Evolutionary conservation across 768 basidiomycete species (phyloP), one percentile per base, ranked within the genome.

Genomic region (Pluteus cervinus): DNA sequence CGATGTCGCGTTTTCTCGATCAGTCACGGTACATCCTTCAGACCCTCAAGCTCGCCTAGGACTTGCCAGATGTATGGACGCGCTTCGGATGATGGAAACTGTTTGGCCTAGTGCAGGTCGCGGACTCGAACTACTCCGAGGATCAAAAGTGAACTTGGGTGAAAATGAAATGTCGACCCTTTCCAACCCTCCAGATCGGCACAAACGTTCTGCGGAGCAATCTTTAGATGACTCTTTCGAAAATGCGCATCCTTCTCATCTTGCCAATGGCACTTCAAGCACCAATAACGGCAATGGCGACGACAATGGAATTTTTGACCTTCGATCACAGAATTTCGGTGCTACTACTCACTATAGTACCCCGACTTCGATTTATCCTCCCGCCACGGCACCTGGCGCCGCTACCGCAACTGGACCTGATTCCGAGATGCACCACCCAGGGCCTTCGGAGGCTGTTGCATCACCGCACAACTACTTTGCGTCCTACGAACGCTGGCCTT

Each of bases 91-190:
- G 15, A 84, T 88, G 79, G 71, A 76, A 35, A 61, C 71, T 24
- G 64, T 81, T 17, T 89, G 86, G 86, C 86, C 86, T 1, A 76
- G 76, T 43, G 86, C 86, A 3, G 76, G 68, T 7, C 79, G 86
- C 12, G 84, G 83, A 4, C 67, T 78, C 35, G 80, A 84, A 50
- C 75, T 89, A 14, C 69, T 89, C 33, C 69, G 72, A 29, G 84
- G 81, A 28, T 69, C 78, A 24, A 77, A 79, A 52, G 65, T 63
- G 24, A 63, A 60, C 25, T 48, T 56, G 18, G 51, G 50, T 12
- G 53, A 46, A 18, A 29, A 42, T 2, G 53, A 46, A 38, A 29
- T 56, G 39, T 37, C 25, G 28, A 42, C 51, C 7, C 45, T 57
- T 33, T 39, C 51, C 39, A 45, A 43, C 37, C 26, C 45, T 24